Base-by-base conservation (phyloP, 441 rosid species). In the Eutrema salsugineum region DNA sequence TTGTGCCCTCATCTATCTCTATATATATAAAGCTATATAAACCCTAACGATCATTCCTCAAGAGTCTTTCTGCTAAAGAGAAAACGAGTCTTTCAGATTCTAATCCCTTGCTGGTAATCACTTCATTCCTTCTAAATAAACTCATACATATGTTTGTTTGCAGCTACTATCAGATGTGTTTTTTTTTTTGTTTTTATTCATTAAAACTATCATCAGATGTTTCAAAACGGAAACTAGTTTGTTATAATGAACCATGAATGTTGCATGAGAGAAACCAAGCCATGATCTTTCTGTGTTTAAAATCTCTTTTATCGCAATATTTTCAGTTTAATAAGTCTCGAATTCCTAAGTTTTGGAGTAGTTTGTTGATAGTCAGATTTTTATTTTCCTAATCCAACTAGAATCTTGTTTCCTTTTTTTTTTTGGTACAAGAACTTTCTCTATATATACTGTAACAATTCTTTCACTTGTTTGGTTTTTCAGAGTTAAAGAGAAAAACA, bases 241-340 rank as follows among this genome's bases (percentile, higher is more conserved):
- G 32, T 73, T 20, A 9, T 6, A 11, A 11, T 66, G 11, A 49
- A 49, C 58, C 72, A 73, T 50, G 62, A 59, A 49, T 74, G 17
- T 59, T 7, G 67, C 73, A 66, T 74, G 68, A 32, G 11, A 32
- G 6, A 49, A 49, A 48, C 39, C 9, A 48, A 15, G 3, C 1
- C 78, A 74, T 59, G 73, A 50, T 59, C 16, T 66, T 74, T 66
- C 7, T 66, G 62, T 66, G 72, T 64, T 19, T 5, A 2, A 40
- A 2, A 40, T 15, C 0, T 40, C 36, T 56, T 65, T 66, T 17
- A 47, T 55, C 10, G 59, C 24, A 72, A 17, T 38, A 27, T 27
- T 27, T 33, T 53, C 47, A 32, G 46, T 17, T 30, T 6, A 4
- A 40, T 8, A 3, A 40, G 3, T n/a, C 38, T 22, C 8, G 11